phyloP scores from a whole-genome alignment of 306 rosid species.

The Arachis stenosperma region DNA sequence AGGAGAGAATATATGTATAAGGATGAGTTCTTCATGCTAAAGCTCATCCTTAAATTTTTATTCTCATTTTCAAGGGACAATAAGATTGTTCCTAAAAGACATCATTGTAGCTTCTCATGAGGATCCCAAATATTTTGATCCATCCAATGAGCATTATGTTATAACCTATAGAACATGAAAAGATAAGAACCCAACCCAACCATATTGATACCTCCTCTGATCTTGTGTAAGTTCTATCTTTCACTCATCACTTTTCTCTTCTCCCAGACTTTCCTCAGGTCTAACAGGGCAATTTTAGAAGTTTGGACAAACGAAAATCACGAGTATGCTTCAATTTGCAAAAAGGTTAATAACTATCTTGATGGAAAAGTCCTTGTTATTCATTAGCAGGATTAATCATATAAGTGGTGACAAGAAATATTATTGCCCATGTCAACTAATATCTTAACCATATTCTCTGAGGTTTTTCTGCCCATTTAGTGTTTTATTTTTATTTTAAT shows the following conservation, averaged over 20 bases:
- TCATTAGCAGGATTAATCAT: no score
- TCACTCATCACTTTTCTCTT: no score
- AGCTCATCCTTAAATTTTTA: background rate
- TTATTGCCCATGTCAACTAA: conserved; percentile 16
- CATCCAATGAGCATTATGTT: no score
- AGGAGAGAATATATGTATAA: background rate
- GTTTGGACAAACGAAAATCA: no score
- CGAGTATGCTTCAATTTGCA: background rate
- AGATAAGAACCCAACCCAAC: background rate
- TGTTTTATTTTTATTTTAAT: background rate
- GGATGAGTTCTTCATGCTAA: conserved; percentile 15
- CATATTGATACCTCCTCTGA: background rate
- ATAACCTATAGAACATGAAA: no score
- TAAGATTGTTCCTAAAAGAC: background rate
- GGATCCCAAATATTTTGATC: background rate
- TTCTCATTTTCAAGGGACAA: conserved; percentile 2
- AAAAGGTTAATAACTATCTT: no score
- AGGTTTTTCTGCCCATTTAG: background rate
- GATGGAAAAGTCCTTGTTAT: no score
- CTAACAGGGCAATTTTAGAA: no score
- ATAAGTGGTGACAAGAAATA: background rate
- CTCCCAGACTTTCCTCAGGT: no score
- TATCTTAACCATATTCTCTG: background rate
- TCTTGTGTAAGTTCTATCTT: no score
- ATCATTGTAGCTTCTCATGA: conserved; percentile 18